Percentiles rank a stretch among this genome's conserved stretches.
phyloP scores from a whole-genome alignment of 1,284 basidiomycete species.

The Naganishia cerealis region DNA sequence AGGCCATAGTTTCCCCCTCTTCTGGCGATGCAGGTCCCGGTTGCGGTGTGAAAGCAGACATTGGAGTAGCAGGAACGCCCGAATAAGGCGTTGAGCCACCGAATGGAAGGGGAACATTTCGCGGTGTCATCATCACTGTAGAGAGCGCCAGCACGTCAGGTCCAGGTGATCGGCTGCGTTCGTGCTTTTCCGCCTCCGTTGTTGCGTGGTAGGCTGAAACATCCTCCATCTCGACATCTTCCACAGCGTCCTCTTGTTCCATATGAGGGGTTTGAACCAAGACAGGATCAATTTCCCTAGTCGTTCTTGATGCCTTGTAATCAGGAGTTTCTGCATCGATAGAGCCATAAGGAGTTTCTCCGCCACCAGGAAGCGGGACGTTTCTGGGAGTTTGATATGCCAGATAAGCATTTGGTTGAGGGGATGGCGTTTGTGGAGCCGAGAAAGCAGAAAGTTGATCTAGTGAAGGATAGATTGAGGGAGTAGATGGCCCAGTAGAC shows the following conservation, averaged over 20 bases:
- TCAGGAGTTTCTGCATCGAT: conserved; percentile 22
- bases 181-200: not conserved
- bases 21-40: conserved; percentile 23
- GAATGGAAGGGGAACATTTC: conserved; percentile 14
- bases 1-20: not conserved
- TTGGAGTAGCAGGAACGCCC: conserved; percentile 6
- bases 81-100: conserved; percentile 15
- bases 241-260: not conserved
- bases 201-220: conserved; percentile 9
- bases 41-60: not conserved
- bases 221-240: conserved; percentile 34
- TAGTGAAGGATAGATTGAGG: conserved; percentile 23
- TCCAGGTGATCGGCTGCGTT: conserved; percentile 14
- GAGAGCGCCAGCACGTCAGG: conserved; percentile 17
- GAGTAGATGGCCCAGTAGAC: conserved; percentile 13
- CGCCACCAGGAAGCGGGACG: conserved; percentile 38
- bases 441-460: conserved; percentile 15
- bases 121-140: conserved; percentile 5
- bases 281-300: conserved; percentile 12
- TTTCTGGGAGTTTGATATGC: conserved; percentile 37
- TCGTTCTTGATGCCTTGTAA: not conserved
- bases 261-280: not conserved
- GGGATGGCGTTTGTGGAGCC: conserved; percentile 12
- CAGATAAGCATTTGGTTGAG: not conserved
- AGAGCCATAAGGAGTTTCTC: conserved; percentile 38